Evolutionary conservation across 2,329 filamentous ascomycete genomes (phyloP), one percentile per base, ranked within the genome.

Genomic region (Chalara sp.): DNA sequence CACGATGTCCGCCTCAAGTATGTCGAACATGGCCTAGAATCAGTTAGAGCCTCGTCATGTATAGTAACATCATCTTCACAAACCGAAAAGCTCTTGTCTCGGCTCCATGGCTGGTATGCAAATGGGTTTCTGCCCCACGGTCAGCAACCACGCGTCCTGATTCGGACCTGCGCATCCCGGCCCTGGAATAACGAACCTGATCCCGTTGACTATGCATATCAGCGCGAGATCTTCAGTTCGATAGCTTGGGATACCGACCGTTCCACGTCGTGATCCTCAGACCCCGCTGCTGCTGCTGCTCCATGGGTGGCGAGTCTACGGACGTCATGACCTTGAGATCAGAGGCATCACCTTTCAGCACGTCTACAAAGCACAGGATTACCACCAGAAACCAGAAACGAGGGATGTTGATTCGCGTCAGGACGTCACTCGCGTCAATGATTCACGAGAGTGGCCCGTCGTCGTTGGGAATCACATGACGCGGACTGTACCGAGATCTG

Each of bases 201-300:
- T 91, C 62, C 87, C 87, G 67, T 91, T 91, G 42, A 90, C 86
- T 90, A 56, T 39, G 1, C 32, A 4, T 4, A 48, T 63, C 50
- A 61, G 58, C 47, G 37, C 48, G 13, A 32, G 21, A 3, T 32
- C 5, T n/a, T 21, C 5, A 42, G 2, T 32, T 5, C 12, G 21
- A 11, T 41, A 2, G 29, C 21, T 8, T 10, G 10, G 5, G 32
- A 37, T 6, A 43, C 77, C 65, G 68, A 88, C 87, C 87, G 70
- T 92, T 92, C 87, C 87, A 92, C 11, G 86, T 88, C 3, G 88
- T 93, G 61, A 96, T 89, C 54, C 89, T 83, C 57, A 95, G 73
- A 12, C 76, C 78, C 86, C 90, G 90, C 48, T 51, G 37, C 42
- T 51, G 52, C 52, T 89, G 90, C 48, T 53, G 40, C 42, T 51